Evolutionary conservation across 352 stramenopile species (phyloP).

Genomic region (Phytophthora sp.): DNA sequence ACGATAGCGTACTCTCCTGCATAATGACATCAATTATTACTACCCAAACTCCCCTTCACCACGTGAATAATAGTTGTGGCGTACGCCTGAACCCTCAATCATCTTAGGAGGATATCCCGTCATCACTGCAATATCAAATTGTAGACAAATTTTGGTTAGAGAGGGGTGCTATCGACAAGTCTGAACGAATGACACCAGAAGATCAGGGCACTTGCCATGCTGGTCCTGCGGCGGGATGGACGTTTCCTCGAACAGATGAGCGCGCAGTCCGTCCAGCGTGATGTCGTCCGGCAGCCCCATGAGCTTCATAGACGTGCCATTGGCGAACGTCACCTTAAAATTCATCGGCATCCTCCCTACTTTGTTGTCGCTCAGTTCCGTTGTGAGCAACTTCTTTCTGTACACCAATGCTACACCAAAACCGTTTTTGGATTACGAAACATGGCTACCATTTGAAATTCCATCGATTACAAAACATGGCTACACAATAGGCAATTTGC

Average conservation of each 20-base stretch:
- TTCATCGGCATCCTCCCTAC: slow-evolving; percentile 39
- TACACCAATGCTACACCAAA: neutral
- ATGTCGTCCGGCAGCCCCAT: slow-evolving; percentile 62
- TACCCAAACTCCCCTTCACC: neutral
- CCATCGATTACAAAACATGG: too few relatives aligned
- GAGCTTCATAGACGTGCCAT: slow-evolving; percentile 78
- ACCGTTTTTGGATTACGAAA: neutral
- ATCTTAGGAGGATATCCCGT: slow-evolving; percentile 74
- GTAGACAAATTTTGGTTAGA: neutral
- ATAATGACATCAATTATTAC: neutral
- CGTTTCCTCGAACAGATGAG: slow-evolving; percentile 60
- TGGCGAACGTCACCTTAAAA: slow-evolving; percentile 82
- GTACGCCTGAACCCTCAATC: slow-evolving; percentile 65
- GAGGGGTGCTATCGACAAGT: neutral
- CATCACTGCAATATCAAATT: slow-evolving; percentile 58
- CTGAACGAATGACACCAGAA: slow-evolving; percentile 14
- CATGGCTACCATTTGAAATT: too few relatives aligned
- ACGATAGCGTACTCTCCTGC: slow-evolving; percentile 53
- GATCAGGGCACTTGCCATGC: slow-evolving; percentile 43
- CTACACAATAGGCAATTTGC: neutral
- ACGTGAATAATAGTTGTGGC: slow-evolving; percentile 15
- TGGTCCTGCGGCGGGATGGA: slow-evolving; percentile 68
- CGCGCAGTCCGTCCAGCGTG: slow-evolving; percentile 64
- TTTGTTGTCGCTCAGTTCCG: neutral
- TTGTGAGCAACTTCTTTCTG: neutral